Evolutionary conservation across 75 land plant genomes (phyloP).

Genomic region (Sequoiadendron giganteum): DNA sequence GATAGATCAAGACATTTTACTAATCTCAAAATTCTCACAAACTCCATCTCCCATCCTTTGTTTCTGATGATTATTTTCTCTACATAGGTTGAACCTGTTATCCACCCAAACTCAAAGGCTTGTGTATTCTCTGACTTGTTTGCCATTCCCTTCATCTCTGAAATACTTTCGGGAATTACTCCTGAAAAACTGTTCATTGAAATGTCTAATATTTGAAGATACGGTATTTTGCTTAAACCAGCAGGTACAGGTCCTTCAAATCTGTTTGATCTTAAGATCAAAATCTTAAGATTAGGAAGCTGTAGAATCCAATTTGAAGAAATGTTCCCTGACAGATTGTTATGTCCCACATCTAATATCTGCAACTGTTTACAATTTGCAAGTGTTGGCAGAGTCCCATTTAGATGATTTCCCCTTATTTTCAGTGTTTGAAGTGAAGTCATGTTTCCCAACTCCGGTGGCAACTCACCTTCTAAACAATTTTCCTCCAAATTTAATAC

Average conservation of each 20-base stretch:
- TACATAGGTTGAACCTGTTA: slow-evolving; percentile 14
- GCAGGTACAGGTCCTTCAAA: slow-evolving; percentile 1
- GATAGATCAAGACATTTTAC: no score
- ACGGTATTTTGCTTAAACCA: neutral
- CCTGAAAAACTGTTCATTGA: neutral
- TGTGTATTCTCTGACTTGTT: neutral
- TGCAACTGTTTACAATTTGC: neutral
- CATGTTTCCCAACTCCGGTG: slow-evolving; percentile 19
- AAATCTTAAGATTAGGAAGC: neutral
- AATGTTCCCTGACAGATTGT: neutral
- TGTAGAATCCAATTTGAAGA: neutral
- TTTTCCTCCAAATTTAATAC: slow-evolving; percentile 41
- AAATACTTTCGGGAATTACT: neutral
- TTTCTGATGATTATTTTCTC: neutral
- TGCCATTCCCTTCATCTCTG: neutral
- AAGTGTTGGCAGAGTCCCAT: neutral
- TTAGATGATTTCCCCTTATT: neutral
- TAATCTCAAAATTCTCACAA: no score
- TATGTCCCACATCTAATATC: neutral
- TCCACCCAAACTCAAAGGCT: neutral
- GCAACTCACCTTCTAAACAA: slow-evolving; percentile 29
- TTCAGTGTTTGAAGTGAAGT: neutral
- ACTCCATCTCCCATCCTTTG: no score
- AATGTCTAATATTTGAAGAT: neutral
- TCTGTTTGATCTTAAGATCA: neutral